Base-by-base conservation (phyloP, 73 alveolate genomes). In the Paramecium caudatum region DNA sequence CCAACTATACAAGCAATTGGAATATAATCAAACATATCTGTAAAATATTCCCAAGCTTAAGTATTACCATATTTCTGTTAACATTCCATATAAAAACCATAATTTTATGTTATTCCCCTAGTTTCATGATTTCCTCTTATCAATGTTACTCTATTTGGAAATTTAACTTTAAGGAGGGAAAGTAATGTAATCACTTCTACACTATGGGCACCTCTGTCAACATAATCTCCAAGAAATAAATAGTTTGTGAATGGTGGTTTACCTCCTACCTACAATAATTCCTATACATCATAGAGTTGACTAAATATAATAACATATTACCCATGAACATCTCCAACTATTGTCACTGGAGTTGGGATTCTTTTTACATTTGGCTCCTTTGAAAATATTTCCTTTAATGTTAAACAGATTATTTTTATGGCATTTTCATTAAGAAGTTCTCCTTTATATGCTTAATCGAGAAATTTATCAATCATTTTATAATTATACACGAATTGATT, bases 1-100 rank as follows among this genome's bases (percentile, higher is more conserved):
- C 98, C 99, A 19, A 98, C 96, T 7, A 97, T 95, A 16, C 99
- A 99, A 5, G 98, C 98, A 15, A 98, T 90, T 5, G 99, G 99
- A 16, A 98, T 94, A 82, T 94, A 98, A 95, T 98, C 99, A 93
- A 98, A 98, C 92, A 96, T 85, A 91, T 98, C 99, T 63, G 99
- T 96, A 46, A 97, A 93, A 69, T 92, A 92, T 91, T 96, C 94
- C 99, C 99, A 98, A 10, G 94, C 99, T 23, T 96, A 88, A 25
- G 98, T 97, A 83, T 90, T 95, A 5, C 99, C 98, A 91, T 91
- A 99, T 95, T 99, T 99, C 69, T 98, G 90, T 90, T 94, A 91
- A 74, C 99, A 98, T 91, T 99, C 99, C 41, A 99, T 97, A 84
- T 98, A 98, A 94, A 99, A 99, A 17, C 99, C 99, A 93, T 99